Evolutionary conservation across 192 early-diverging fungal species (phyloP).

Genomic region (Gaertneriomyces sp.): DNA sequence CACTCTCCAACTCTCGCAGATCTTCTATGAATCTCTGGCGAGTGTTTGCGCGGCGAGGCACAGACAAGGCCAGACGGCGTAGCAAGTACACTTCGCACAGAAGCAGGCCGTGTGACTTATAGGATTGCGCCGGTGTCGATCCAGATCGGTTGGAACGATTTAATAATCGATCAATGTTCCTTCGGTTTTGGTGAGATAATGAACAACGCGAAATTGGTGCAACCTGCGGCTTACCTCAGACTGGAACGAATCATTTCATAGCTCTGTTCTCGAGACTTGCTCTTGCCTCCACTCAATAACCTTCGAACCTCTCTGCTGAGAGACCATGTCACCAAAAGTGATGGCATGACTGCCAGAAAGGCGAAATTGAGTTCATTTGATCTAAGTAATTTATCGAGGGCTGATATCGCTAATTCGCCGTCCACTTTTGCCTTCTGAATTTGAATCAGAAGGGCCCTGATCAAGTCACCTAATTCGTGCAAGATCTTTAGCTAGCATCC

Average conservation of each 20-base stretch:
- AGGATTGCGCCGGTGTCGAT: conserved; percentile 29
- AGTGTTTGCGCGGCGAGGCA: conserved; percentile 47
- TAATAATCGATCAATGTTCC: conserved; percentile 57
- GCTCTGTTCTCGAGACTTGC: conserved; percentile 35
- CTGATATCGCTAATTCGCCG: conserved; percentile 84
- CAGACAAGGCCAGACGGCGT: conserved; percentile 38
- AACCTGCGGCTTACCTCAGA: conserved; percentile 30
- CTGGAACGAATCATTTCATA: conserved; percentile 48
- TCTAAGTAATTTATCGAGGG: conserved; percentile 85
- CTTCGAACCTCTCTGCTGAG: conserved; percentile 37
- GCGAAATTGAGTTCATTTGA: conserved; percentile 96
- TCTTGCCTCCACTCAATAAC: conserved; percentile 40
- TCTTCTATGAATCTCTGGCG: conserved; percentile 72
- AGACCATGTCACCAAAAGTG: conserved; percentile 58
- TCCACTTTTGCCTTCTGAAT: conserved; percentile 95
- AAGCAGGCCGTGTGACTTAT: conserved; percentile 62
- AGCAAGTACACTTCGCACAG: conserved; percentile 64
- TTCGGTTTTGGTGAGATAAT: background rate
- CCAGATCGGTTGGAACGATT: conserved; percentile 29
- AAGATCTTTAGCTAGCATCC: background rate
- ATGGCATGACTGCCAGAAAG: conserved; percentile 75
- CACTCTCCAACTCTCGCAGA: conserved; percentile 69
- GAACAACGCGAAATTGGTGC: background rate
- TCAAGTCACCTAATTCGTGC: conserved; percentile 31
- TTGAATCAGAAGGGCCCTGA: conserved; percentile 49